Base-by-base conservation (phyloP, 345 rosid genomes). In the Rubroshorea leprosula region DNA sequence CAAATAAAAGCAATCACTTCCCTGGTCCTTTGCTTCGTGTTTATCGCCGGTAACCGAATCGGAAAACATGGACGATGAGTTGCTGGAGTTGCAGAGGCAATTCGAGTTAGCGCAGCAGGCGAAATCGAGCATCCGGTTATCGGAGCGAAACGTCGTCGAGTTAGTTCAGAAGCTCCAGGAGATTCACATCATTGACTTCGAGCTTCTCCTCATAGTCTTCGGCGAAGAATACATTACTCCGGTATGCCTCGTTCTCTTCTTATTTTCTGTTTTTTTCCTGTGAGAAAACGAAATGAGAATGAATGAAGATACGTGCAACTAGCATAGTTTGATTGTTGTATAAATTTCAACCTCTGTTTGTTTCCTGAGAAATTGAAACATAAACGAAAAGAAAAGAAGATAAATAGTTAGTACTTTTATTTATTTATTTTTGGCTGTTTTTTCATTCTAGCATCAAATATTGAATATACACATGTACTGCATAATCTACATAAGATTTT, bases 181-280 rank as follows among this genome's bases (percentile, higher is more conserved):
- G 76, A 90, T 92, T 67, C 77, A 63, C 31, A 90, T 92, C 74
- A 83, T 92, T 56, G 93, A 92, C 75, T 92, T 92, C 81, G 90
- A 89, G 68, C 98, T 92, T 65, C 96, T 92, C 63, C 95, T 89
- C 74, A 92, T 96, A 67, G 87, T 92, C 69, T 78, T 95, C 49
- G 98, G 98, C 59, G 86, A 89, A 55, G 96, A 92, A 70, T 89
- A 81, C 80, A 92, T 92, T 74, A 89, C 98, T 72, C 86, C 90
- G 20, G 98, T 88, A 66, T 0, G 46, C 23, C 14, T 0, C 16
- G 46, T 57, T 60, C 44, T 46, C 27, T 23, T 51, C 58, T 17
- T 50, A 22, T 31, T 59, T 48, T 48, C 25, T 23, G 58, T 51
- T 62, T 62, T 26, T 22, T 38, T 60, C 25, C 16, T 35, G 15